Conservation (phyloP, 495 filamentous ascomycete species). For the Trichocladium uniseriatum region DNA sequence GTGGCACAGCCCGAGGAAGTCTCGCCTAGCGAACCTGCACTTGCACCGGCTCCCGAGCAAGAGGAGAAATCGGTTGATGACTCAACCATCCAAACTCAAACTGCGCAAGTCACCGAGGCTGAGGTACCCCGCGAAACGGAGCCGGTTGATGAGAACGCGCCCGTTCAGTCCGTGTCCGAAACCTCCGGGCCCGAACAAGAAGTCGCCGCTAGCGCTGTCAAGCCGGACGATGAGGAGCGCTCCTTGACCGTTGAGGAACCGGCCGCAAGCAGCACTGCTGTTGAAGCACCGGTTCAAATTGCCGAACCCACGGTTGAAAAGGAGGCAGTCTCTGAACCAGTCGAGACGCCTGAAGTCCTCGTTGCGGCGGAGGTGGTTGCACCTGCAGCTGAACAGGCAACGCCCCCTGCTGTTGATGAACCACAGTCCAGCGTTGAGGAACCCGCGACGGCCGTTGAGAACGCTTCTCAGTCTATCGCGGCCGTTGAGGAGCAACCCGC, state of each 20-base stretch:
- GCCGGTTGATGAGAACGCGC: too few relatives aligned
- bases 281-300: neutral
- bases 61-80: neutral
- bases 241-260: neutral
- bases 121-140: neutral
- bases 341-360: neutral
- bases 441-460: neutral
- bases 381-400: neutral
- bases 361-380: neutral
- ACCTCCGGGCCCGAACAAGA: too few relatives aligned
- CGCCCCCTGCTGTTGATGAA: neutral
- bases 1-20: neutral
- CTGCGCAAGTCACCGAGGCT: neutral
- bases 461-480: neutral
- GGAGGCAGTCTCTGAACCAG: neutral
- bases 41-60: neutral
- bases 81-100: neutral
- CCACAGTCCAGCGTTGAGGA: neutral
- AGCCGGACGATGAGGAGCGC: neutral
- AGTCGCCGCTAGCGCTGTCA: too few relatives aligned
- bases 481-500: neutral
- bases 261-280: too few relatives aligned
- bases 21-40: neutral
- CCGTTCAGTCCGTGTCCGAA: too few relatives aligned
- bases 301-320: neutral